Conservation (phyloP, 345 rosid species). For the Leavenworthia alabamica region DNA sequence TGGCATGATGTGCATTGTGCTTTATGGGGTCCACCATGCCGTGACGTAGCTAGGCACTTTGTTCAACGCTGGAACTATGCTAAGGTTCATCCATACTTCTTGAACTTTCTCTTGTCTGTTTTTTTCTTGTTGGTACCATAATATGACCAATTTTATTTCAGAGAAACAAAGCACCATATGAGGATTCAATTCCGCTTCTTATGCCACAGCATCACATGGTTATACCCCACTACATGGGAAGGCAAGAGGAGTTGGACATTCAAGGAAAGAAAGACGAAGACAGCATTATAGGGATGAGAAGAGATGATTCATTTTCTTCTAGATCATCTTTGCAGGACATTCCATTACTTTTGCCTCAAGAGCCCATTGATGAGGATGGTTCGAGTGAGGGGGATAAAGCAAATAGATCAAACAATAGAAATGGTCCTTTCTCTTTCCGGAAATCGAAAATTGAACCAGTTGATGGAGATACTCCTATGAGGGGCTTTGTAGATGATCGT, state of each 20-base stretch:
- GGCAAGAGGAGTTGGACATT: conserved; percentile 42
- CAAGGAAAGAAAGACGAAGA: conserved; percentile 44
- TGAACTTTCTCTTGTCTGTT: conserved; percentile 1
- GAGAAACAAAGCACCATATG: conserved; percentile 94
- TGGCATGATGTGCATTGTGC: conserved; percentile 99
- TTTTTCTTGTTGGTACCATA: background rate
- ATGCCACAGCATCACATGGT: conserved; percentile 99
- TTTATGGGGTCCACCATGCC: conserved; percentile 98
- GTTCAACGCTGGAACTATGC: conserved; percentile 99
- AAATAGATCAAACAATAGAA: conserved; percentile 40
- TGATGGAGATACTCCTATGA: conserved; percentile 66
- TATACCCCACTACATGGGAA: conserved; percentile 91
- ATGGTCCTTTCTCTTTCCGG: conserved; percentile 49
- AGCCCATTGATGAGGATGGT: conserved; percentile 51
- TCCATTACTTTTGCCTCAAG: conserved; percentile 90
- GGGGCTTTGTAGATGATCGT: conserved; percentile 80
- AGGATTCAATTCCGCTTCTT: conserved; percentile 90
- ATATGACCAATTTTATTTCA: conserved; percentile 30
- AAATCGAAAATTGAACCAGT: conserved; percentile 50
- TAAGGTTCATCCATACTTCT: conserved; percentile 48
- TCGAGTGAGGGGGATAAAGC: conserved; percentile 36
- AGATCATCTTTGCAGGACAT: conserved; percentile 77
- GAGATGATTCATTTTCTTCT: conserved; percentile 75
- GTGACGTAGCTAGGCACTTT: conserved; percentile 92
- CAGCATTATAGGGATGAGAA: conserved; percentile 36